These are phyloP conservation scores for Tolypocladium ovalisporum DNA, from an alignment of 2,329 filamentous ascomycete genomes.

Conservation along the genomic window DNA sequence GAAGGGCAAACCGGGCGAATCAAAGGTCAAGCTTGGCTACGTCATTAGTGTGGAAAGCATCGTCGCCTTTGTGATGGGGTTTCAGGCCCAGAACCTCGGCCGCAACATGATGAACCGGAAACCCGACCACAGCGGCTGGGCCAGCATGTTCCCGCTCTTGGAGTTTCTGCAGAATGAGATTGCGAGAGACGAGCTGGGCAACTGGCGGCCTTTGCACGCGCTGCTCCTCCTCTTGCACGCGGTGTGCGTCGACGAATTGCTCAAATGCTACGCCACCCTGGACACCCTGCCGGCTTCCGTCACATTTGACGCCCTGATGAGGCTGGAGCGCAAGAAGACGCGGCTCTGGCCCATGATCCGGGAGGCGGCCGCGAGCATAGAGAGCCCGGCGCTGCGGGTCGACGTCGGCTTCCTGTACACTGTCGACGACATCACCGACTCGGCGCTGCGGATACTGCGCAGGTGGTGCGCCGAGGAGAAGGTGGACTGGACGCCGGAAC, in stretches of 20 bases:
- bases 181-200: conserved; percentile 18
- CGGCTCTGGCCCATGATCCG: conserved; percentile 17
- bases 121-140: conserved; percentile 30
- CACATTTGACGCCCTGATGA: conserved; percentile 10
- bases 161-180: conserved; percentile 27
- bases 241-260: conserved; percentile 33
- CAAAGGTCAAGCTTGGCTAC: conserved; percentile 28
- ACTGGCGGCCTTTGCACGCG: conserved; percentile 28
- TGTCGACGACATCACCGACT: conserved; percentile 30
- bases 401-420: conserved; percentile 29
- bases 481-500: conserved; percentile 33
- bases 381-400: conserved; percentile 16
- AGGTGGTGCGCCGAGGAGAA: conserved; percentile 32
- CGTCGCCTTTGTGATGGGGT: conserved; percentile 41
- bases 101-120: conserved; percentile 31
- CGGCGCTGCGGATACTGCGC: conserved; percentile 27
- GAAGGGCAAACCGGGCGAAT: conserved; percentile 15
- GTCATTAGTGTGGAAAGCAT: conserved; percentile 37
- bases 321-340: conserved; percentile 14
- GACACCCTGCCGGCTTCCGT: conserved; percentile 8
- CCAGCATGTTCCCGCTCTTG: conserved; percentile 33
- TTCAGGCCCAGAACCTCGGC: conserved; percentile 35
- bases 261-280: conserved; percentile 21
- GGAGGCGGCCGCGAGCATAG: conserved; percentile 19
- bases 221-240: conserved; percentile 33